These are phyloP conservation scores for Amanita rubescens DNA, from an alignment of 768 basidiomycete genomes.

Conservation along the genomic window DNA sequence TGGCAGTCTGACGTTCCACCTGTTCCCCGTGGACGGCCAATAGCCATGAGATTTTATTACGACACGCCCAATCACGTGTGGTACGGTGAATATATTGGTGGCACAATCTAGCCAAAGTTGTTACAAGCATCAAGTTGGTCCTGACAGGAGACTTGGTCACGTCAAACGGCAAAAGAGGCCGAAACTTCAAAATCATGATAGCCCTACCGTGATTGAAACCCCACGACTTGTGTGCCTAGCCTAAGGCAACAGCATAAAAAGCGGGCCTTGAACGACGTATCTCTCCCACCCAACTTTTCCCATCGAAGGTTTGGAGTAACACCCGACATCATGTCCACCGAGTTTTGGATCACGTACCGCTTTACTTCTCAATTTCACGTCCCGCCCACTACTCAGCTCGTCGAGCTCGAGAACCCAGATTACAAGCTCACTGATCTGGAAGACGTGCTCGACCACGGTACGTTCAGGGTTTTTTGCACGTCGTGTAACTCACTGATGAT, in stretches of 20 bases:
- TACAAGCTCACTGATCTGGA: slow-evolving; percentile 36
- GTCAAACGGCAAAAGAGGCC: not conserved
- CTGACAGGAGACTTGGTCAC: not conserved
- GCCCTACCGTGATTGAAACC: not conserved
- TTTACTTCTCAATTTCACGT: slow-evolving; percentile 35
- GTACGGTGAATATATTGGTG: not conserved
- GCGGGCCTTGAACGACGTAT: too few species aligned
- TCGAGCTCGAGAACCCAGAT: slow-evolving; percentile 36
- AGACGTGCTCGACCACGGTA: slow-evolving; percentile 40
- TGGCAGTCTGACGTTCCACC: too few species aligned
- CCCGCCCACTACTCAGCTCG: slow-evolving; percentile 37
- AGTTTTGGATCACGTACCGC: slow-evolving; percentile 44
- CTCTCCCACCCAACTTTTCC: not conserved
- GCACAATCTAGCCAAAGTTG: too few species aligned
- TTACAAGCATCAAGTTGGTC: too few species aligned
- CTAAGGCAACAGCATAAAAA: not conserved
- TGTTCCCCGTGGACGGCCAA: too few species aligned
- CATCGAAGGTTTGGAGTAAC: too few species aligned
- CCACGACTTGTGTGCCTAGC: not conserved
- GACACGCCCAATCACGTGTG: too few species aligned
- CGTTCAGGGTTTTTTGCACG: slow-evolving; percentile 3
- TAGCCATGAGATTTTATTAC: too few species aligned
- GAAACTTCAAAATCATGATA: not conserved
- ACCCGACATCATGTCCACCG: slow-evolving; percentile 15
- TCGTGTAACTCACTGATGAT: slow-evolving; percentile 13